A percentile compares a stretch with the other conserved stretches of the same genome.
Evolutionary conservation across 306 rosid genomes (phyloP).

Genomic region (Prosopis cineraria): DNA sequence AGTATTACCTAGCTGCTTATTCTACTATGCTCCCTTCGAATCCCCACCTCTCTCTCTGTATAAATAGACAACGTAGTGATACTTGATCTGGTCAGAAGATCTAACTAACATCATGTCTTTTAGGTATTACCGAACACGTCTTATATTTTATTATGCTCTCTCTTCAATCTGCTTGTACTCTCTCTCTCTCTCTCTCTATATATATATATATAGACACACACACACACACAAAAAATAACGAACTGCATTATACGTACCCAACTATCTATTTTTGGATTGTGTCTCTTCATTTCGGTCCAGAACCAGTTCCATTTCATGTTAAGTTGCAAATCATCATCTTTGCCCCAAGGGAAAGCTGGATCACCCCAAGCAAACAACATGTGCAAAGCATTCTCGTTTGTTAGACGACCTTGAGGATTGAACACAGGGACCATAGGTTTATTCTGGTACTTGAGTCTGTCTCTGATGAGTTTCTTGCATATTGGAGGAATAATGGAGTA

Average conservation of each 20-base stretch:
- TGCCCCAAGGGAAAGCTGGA: conserved; percentile 50
- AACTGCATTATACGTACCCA: conserved; percentile 48
- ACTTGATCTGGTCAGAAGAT: too few relatives aligned
- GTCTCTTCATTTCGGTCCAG: conserved; percentile 45
- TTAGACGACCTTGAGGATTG: conserved; percentile 41
- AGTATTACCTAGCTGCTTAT: too few relatives aligned
- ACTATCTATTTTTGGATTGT: conserved; percentile 29
- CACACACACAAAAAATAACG: too few relatives aligned
- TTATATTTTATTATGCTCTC: too few relatives aligned
- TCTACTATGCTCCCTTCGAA: too few relatives aligned
- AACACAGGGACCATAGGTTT: conserved; percentile 49
- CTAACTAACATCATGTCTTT: too few relatives aligned
- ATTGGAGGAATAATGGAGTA: conserved; percentile 20
- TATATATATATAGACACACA: too few relatives aligned
- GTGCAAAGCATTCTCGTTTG: conserved; percentile 46
- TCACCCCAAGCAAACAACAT: conserved; percentile 54
- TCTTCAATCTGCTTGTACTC: too few relatives aligned
- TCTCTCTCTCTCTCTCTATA: too few relatives aligned
- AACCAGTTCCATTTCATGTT: conserved; percentile 53
- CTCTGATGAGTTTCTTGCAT: conserved; percentile 42
- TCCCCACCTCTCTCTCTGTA: too few relatives aligned
- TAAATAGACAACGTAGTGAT: too few relatives aligned
- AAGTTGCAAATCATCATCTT: conserved; percentile 38
- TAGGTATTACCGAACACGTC: too few relatives aligned
- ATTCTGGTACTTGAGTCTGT: conserved; percentile 35